A percentile compares a stretch with the other conserved stretches of the same genome.
Evolutionary conservation across 345 rosid species (phyloP).

Genomic region (Reutealis trisperma): DNA sequence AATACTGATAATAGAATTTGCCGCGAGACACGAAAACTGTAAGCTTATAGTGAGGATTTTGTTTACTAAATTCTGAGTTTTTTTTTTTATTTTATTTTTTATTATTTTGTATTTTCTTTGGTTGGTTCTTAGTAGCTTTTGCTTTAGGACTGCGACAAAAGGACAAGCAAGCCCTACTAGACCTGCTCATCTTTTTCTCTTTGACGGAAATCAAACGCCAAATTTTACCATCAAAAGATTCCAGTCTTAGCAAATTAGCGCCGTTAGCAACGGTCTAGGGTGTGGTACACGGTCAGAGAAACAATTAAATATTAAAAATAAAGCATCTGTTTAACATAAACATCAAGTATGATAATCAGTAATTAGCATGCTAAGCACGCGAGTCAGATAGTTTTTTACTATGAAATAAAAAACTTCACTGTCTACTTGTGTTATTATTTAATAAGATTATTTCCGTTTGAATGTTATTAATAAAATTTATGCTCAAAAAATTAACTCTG

Average conservation of each 20-base stretch:
- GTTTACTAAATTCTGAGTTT: neutral
- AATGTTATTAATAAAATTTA: too few relatives aligned
- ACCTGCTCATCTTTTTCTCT: slow-evolving; percentile 2
- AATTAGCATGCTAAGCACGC: slow-evolving; percentile 15
- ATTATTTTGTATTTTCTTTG: neutral
- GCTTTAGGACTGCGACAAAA: neutral
- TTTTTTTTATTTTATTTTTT: too few relatives aligned
- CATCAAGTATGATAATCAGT: slow-evolving; percentile 1
- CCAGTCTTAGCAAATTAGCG: neutral
- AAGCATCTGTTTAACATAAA: neutral
- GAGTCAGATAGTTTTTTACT: too few relatives aligned
- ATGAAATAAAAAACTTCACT: too few relatives aligned
- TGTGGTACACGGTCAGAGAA: neutral
- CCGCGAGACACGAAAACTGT: slow-evolving; percentile 14
- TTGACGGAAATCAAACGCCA: neutral
- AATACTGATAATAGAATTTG: neutral
- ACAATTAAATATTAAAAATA: neutral
- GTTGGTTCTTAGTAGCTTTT: neutral
- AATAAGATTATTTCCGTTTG: too few relatives aligned
- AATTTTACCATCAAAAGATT: too few relatives aligned
- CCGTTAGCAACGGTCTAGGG: slow-evolving; percentile 17
- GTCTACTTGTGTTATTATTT: too few relatives aligned
- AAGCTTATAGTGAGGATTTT: neutral
- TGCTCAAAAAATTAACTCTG: too few relatives aligned
- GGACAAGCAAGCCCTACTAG: slow-evolving; percentile 3